A percentile compares a stretch with the other conserved stretches of the same genome.
Evolutionary conservation across 306 rosid species (phyloP).

Genomic region (Spatholobus suberectus): DNA sequence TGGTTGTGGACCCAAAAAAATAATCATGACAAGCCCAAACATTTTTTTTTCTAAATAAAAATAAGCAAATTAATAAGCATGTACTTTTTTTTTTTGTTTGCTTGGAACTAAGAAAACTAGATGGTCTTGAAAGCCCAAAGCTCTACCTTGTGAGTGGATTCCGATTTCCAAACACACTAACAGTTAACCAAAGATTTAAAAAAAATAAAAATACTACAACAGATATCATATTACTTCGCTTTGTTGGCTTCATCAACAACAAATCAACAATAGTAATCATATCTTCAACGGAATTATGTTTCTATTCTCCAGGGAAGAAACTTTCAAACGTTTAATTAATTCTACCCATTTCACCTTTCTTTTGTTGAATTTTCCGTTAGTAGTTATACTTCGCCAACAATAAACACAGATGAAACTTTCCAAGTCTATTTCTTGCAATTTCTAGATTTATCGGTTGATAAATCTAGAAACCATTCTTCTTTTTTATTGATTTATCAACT

Average conservation of each 20-base stretch:
- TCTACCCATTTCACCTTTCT: background rate
- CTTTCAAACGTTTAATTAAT: background rate
- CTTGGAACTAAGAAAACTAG: background rate
- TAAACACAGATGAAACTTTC: background rate
- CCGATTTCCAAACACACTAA: background rate
- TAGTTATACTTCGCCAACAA: background rate
- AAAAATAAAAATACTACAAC: no score
- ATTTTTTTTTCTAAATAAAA: no score
- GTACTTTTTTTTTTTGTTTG: background rate
- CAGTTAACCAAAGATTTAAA: no score
- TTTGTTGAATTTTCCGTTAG: background rate
- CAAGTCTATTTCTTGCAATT: background rate
- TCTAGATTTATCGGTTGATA: no score
- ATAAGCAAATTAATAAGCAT: no score
- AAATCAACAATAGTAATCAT: background rate
- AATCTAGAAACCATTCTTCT: no score
- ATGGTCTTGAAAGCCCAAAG: background rate
- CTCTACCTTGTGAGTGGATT: background rate
- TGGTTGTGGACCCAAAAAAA: no score
- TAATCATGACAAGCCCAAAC: no score
- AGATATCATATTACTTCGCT: background rate
- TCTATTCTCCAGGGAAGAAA: background rate
- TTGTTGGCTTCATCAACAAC: no score
- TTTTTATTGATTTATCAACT: no score
- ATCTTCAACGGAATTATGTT: background rate